Base-by-base conservation (phyloP, 352 stramenopile species). In the Phytophthora constricta region DNA sequence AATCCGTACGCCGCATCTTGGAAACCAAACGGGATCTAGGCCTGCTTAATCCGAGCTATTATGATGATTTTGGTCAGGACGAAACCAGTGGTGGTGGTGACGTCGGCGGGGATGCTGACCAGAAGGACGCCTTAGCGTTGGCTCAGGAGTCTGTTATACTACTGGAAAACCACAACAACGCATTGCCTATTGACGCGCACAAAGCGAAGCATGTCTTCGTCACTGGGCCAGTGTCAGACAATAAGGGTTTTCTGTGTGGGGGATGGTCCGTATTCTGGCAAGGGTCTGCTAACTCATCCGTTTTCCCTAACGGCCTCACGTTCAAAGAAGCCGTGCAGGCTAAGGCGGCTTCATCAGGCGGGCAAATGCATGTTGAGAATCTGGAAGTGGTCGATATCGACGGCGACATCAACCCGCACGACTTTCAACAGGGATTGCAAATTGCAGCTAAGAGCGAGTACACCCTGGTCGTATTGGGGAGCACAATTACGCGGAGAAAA, bases 401-500 rank as follows among this genome's bases (percentile, higher is more conserved):
- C 20, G 82, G 82, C 11, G 74, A 78, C 0, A 63, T 78, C 14
- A 68, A 60, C 2, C 34, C 52, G 0, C 58, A 82, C 7, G 77
- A 90, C 14, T 75, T 81, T n/a, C 60, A 81, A 0, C 50, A 47
- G 37, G 85, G 74, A 19, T 48, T 87, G 5, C 49, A 58, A 31
- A 64, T 84, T n/a, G 87, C 86, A 23, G 58, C 67, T 1, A 75
- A 73, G 27, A 89, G 85, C 16, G 73, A 91, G 34, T 92, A 89
- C 56, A 93, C 91, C 3, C 50, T 97, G 10, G 79, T 90, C 3
- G 80, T 73, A 16, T 48, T 97, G 7, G 90, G 90, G 90, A 97
- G 55, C 58, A 41, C 25, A 87, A 82, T n/a, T 96, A 96, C 49
- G 77, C 90, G 0, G 90, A 97, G 56, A 96, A 96, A 34, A 76